A percentile compares a stretch with the other conserved stretches of the same genome.
Evolutionary conservation across 495 filamentous ascomycete species (phyloP).

Genomic region (Neurospora sp.): DNA sequence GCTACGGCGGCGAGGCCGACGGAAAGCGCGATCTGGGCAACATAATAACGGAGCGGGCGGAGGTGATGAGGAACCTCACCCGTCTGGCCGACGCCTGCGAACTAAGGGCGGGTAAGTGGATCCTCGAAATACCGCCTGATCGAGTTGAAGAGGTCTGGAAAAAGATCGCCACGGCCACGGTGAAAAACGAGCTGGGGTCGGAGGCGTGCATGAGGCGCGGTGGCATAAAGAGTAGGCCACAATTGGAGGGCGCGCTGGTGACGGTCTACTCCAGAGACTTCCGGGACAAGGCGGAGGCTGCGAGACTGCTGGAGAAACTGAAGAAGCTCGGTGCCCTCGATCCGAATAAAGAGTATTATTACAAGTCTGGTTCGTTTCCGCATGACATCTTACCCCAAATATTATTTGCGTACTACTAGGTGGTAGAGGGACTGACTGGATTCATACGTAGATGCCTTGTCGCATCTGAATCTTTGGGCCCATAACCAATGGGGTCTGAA

Average conservation of each 20-base stretch:
- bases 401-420: neutral
- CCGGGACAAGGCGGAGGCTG: slow-evolving; percentile 54
- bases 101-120: slow-evolving; percentile 46
- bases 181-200: slow-evolving; percentile 53
- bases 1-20: neutral
- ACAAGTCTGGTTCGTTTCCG: slow-evolving; percentile 50
- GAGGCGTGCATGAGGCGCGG: slow-evolving; percentile 57
- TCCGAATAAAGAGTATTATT: slow-evolving; percentile 49
- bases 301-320: slow-evolving; percentile 50
- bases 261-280: slow-evolving; percentile 73
- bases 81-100: slow-evolving; percentile 35
- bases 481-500: neutral
- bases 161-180: slow-evolving; percentile 50
- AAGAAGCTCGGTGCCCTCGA: slow-evolving; percentile 49
- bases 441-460: neutral
- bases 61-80: slow-evolving; percentile 43
- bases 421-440: neutral
- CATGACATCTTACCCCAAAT: neutral
- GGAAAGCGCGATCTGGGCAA: slow-evolving; percentile 21
- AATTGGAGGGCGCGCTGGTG: slow-evolving; percentile 33
- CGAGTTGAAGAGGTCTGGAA: slow-evolving; percentile 56
- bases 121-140: slow-evolving; percentile 55
- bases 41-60: slow-evolving; percentile 38
- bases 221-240: slow-evolving; percentile 26
- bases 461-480: neutral